Evolutionary conservation across 139 green algal species (phyloP).

Genomic region (Chlorella ohadii): DNA sequence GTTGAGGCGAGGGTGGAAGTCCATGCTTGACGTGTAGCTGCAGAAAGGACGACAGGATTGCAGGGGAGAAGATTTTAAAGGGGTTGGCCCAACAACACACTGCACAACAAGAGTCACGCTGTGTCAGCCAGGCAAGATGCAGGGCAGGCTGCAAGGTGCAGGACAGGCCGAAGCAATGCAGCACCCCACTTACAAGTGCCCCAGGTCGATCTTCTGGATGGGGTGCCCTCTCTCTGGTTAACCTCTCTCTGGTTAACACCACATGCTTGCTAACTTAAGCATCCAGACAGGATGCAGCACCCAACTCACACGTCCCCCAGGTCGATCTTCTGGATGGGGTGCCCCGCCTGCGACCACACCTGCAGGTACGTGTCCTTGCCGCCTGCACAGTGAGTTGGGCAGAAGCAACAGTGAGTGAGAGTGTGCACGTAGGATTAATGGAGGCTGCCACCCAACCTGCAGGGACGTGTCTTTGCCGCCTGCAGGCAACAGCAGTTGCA

Average conservation of each 20-base stretch:
- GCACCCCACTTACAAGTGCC: not conserved
- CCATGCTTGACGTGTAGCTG: slow-evolving; percentile 62
- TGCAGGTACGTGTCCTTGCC: slow-evolving; percentile 33
- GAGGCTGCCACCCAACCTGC: not conserved
- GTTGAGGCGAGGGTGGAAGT: slow-evolving; percentile 53
- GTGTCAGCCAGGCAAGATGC: too few relatives aligned
- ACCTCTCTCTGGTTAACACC: too few relatives aligned
- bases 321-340: slow-evolving; percentile 24
- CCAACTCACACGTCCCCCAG: slow-evolving; percentile 8
- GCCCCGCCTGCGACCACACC: slow-evolving; percentile 41
- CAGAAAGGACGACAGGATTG: not conserved
- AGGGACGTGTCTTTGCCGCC: slow-evolving; percentile 32
- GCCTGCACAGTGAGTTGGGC: not conserved
- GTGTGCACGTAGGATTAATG: too few relatives aligned
- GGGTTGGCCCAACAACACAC: too few relatives aligned
- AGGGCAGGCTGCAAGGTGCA: too few relatives aligned
- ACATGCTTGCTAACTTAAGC: too few relatives aligned
- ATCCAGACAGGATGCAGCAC: not conserved
- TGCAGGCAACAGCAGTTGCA: too few relatives aligned
- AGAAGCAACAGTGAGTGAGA: too few relatives aligned
- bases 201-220: slow-evolving; percentile 19
- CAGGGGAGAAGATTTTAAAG: too few relatives aligned
- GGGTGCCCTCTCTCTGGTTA: too few relatives aligned
- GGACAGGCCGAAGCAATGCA: too few relatives aligned
- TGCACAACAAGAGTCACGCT: too few relatives aligned